Evolutionary conservation across 306 rosid species (phyloP).

Genomic region (Quercus wislizeni): DNA sequence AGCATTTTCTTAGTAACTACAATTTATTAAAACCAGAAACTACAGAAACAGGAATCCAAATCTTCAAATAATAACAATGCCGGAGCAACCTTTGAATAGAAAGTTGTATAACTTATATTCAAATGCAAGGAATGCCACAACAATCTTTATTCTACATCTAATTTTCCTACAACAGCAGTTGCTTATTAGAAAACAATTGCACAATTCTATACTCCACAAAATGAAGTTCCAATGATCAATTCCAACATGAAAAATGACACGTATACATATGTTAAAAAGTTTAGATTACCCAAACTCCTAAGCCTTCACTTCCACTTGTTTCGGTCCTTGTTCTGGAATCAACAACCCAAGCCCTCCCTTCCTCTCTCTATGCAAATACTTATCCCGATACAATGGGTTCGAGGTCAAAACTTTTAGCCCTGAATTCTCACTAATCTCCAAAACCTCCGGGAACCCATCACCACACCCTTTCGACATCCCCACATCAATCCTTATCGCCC

Average conservation of each 20-base stretch:
- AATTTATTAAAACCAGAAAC: no score
- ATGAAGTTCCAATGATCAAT: background rate
- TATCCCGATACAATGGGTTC: constrained; percentile 41
- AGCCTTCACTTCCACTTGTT: constrained; percentile 71
- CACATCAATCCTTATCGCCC: constrained; percentile 83
- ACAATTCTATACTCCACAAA: background rate
- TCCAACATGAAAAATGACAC: no score
- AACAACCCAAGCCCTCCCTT: constrained; percentile 41
- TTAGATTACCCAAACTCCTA: constrained; percentile 16
- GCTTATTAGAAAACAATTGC: background rate
- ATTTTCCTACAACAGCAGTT: background rate
- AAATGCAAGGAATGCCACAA: background rate
- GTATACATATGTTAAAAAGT: background rate
- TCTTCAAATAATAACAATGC: background rate
- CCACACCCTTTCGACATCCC: constrained; percentile 88
- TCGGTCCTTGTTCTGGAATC: constrained; percentile 44
- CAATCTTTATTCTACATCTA: background rate
- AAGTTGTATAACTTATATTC: background rate
- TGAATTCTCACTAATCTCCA: constrained; percentile 53
- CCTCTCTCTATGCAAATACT: constrained; percentile 18
- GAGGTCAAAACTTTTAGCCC: constrained; percentile 60
- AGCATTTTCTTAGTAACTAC: background rate
- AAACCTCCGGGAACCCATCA: constrained; percentile 80
- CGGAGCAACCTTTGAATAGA: background rate
- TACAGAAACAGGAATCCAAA: background rate